phyloP scores from a whole-genome alignment of 768 basidiomycete genomes.

The Melanogaster broomeanus region DNA sequence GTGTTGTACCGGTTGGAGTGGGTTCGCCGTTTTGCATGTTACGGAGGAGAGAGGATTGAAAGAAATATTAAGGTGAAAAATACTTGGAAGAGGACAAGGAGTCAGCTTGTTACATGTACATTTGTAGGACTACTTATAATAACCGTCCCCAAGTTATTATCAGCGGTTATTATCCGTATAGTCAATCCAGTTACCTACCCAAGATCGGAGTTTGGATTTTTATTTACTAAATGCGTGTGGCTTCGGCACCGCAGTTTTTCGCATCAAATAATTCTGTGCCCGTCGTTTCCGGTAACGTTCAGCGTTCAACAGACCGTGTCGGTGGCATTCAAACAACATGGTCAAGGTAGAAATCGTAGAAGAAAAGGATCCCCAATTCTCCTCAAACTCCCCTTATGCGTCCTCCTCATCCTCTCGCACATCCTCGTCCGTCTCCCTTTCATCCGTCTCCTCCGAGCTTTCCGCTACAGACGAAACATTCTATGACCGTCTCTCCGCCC shows the following conservation, averaged over 20 bases:
- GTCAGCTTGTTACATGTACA: not conserved
- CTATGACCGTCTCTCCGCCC: conserved; percentile 84
- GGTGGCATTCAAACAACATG: too few species aligned
- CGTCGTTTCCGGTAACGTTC: too few species aligned
- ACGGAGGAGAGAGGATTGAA: conserved; percentile 20
- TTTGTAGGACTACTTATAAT: conserved; percentile 12
- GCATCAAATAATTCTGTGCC: conserved; percentile 21
- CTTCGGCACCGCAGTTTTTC: conserved; percentile 30
- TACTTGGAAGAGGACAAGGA: conserved; percentile 9
- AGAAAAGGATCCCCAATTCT: conserved; percentile 69
- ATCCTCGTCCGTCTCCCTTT: conserved; percentile 68
- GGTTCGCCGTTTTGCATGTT: conserved; percentile 34
- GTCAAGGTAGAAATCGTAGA: conserved; percentile 93
- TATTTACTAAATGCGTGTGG: not conserved
- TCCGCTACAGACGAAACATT: conserved; percentile 78
- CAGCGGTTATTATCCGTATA: too few species aligned
- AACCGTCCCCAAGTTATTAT: not conserved
- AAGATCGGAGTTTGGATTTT: conserved; percentile 28
- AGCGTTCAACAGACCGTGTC: too few species aligned
- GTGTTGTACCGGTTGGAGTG: conserved; percentile 9
- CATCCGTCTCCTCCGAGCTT: conserved; percentile 73
- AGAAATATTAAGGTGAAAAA: conserved; percentile 29
- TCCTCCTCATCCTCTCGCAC: conserved; percentile 76
- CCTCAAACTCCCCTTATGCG: conserved; percentile 64
- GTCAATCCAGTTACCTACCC: not conserved